Evolutionary conservation across 169 alveolate genomes (phyloP).

Genomic region (Eimeria falciformis): DNA sequence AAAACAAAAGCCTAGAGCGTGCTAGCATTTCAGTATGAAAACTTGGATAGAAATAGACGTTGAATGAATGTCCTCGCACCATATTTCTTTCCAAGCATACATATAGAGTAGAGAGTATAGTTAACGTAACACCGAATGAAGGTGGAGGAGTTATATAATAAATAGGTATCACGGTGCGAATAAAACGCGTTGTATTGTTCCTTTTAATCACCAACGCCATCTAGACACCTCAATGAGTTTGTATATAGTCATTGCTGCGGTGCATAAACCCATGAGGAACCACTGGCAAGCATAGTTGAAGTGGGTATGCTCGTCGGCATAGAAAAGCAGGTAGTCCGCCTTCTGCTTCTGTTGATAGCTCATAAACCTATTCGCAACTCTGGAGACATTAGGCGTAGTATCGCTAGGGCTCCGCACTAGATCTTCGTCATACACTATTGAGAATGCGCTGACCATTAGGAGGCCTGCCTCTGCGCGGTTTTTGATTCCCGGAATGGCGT

Average conservation of each 20-base stretch:
- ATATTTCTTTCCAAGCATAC: no score
- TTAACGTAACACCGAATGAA: no score
- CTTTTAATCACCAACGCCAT: conserved; percentile 65
- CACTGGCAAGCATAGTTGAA: conserved; percentile 93
- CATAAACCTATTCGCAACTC: conserved; percentile 80
- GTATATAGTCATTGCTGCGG: conserved; percentile 81
- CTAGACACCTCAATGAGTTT: conserved; percentile 79
- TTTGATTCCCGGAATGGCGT: conserved; percentile 80
- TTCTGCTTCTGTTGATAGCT: conserved; percentile 81
- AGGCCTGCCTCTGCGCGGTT: conserved; percentile 61
- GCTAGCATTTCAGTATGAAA: no score
- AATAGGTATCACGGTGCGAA: no score
- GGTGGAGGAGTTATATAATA: no score
- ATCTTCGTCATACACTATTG: conserved; percentile 88
- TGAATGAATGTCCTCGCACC: no score
- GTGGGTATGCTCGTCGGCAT: conserved; percentile 93
- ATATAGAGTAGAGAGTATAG: no score
- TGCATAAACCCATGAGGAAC: conserved; percentile 84
- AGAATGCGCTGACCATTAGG: conserved; percentile 86
- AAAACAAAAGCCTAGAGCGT: no score
- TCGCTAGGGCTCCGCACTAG: conserved; percentile 24
- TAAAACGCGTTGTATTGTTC: not conserved
- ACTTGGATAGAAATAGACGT: no score
- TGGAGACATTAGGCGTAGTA: conserved; percentile 54
- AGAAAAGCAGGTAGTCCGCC: conserved; percentile 89